Conservation (phyloP, 495 filamentous ascomycete species). For the Penicillium riverlandense region DNA sequence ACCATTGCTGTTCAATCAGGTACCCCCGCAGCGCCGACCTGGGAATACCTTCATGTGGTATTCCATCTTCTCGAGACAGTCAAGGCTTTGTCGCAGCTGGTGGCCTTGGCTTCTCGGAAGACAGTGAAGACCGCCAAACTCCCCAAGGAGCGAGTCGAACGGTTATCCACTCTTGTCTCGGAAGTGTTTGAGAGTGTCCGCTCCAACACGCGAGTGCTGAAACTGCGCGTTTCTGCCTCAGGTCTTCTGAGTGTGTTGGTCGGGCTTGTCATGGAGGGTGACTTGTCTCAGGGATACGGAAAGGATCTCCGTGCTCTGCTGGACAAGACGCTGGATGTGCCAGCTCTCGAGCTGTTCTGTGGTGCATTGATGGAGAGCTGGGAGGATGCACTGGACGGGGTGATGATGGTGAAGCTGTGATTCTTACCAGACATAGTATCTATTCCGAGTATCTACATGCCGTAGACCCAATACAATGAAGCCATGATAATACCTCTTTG, state of each 20-base stretch:
- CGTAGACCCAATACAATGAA: too few relatives aligned
- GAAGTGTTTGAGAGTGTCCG: constrained; percentile 27
- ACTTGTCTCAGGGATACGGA: constrained; percentile 13
- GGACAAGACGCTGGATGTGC: constrained; percentile 25
- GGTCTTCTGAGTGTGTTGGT: constrained; percentile 31
- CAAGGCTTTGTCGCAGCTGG: constrained; percentile 28
- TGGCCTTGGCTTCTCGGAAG: constrained; percentile 24
- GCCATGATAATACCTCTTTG: too few relatives aligned
- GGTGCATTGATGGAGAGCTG: constrained; percentile 41
- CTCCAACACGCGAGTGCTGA: constrained; percentile 27
- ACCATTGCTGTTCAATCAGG: constrained; percentile 15
- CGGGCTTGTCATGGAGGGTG: constrained; percentile 26
- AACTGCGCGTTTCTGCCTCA: constrained; percentile 27
- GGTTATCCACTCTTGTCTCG: constrained; percentile 15
- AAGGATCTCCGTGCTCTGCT: constrained; percentile 24
- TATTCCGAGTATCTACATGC: too few relatives aligned
- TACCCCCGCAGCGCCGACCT: constrained; percentile 28
- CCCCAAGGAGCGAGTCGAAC: constrained; percentile 26
- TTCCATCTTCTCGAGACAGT: constrained; percentile 33
- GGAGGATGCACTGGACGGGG: constrained; percentile 35
- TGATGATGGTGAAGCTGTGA: constrained; percentile 29
- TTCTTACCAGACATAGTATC: background rate
- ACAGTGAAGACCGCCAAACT: constrained; percentile 24
- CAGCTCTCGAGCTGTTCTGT: constrained; percentile 35
- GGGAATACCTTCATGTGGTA: constrained; percentile 32